Conservation (phyloP, 2,329 filamentous ascomycete genomes). For the Hymenoscyphus infarciens region DNA sequence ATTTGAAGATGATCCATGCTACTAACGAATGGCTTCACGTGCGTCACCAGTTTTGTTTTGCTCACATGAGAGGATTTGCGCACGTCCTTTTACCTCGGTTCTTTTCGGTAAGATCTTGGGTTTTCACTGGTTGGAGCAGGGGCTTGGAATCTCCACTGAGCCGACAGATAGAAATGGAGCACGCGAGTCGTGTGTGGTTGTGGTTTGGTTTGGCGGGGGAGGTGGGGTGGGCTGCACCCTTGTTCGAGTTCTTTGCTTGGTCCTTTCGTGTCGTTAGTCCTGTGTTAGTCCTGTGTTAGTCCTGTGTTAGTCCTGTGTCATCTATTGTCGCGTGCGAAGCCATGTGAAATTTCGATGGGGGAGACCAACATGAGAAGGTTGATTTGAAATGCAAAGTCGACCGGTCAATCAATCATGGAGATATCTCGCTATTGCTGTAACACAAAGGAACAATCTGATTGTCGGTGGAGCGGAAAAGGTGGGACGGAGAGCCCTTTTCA, state of each 20-base stretch:
- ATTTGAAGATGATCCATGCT: background rate
- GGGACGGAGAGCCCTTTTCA: background rate
- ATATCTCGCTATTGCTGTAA: constrained; percentile 1
- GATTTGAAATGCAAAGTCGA: background rate
- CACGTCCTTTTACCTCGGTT: no score
- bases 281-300: no score
- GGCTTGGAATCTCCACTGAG: background rate
- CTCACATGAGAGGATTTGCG: no score
- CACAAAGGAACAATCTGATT: background rate
- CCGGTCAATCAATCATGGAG: background rate
- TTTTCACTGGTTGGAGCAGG: background rate
- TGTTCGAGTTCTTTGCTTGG: background rate
- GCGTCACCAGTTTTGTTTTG: background rate
- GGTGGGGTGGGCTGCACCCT: background rate
- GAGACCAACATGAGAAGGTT: no score
- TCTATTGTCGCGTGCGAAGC: background rate
- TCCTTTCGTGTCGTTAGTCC: background rate
- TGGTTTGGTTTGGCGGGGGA: background rate
- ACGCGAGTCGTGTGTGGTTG: background rate
- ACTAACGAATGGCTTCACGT: background rate
- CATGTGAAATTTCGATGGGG: background rate
- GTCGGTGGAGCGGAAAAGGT: background rate
- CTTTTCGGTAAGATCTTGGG: no score
- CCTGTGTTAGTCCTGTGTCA: background rate
- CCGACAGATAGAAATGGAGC: background rate